phyloP scores from a whole-genome alignment of 2,329 filamentous ascomycete genomes.

The Pseudogymnoascus pannorum region DNA sequence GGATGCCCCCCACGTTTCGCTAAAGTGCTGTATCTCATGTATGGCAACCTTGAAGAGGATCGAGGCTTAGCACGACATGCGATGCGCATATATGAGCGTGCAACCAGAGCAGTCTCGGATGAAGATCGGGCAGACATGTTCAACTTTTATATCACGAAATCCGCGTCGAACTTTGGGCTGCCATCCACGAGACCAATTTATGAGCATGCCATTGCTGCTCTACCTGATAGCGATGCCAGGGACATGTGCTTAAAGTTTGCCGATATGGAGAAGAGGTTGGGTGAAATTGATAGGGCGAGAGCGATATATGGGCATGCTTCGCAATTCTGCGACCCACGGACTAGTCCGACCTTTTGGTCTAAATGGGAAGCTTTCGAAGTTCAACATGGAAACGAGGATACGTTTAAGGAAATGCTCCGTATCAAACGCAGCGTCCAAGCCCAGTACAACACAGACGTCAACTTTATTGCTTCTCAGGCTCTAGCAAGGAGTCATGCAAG shows the following conservation, averaged over 20 bases:
- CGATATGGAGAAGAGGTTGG: slow-evolving; percentile 86
- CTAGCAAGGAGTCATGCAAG: slow-evolving; percentile 70
- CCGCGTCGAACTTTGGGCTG: slow-evolving; percentile 93
- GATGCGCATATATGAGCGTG: slow-evolving; percentile 98
- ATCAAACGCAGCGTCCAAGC: slow-evolving; percentile 97
- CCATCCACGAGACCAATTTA: slow-evolving; percentile 94
- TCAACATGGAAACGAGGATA: slow-evolving; percentile 96
- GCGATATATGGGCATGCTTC: slow-evolving; percentile 95
- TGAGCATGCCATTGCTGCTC: slow-evolving; percentile 86
- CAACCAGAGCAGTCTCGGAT: slow-evolving; percentile 87
- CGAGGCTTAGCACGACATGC: slow-evolving; percentile 88
- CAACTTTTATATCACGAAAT: slow-evolving; percentile 99
- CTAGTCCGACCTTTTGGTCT: slow-evolving; percentile 83
- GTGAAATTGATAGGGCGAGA: slow-evolving; percentile 88
- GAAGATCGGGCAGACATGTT: slow-evolving; percentile 97
- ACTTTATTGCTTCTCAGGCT: slow-evolving; percentile 94
- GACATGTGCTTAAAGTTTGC: slow-evolving; percentile 99
- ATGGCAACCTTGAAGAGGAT: slow-evolving; percentile 94
- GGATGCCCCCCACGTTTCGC: slow-evolving; percentile 93
- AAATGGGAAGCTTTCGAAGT: slow-evolving; percentile 98
- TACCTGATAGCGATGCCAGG: slow-evolving; percentile 87
- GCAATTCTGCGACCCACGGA: slow-evolving; percentile 94
- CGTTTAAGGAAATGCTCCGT: slow-evolving; percentile 97
- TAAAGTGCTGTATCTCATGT: slow-evolving; percentile 95
- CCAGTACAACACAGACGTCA: slow-evolving; percentile 98